A percentile compares a stretch with the other conserved stretches of the same genome.
Evolutionary conservation across 371 early-diverging fungal species (phyloP).

Genomic region (Mortierella sp.): DNA sequence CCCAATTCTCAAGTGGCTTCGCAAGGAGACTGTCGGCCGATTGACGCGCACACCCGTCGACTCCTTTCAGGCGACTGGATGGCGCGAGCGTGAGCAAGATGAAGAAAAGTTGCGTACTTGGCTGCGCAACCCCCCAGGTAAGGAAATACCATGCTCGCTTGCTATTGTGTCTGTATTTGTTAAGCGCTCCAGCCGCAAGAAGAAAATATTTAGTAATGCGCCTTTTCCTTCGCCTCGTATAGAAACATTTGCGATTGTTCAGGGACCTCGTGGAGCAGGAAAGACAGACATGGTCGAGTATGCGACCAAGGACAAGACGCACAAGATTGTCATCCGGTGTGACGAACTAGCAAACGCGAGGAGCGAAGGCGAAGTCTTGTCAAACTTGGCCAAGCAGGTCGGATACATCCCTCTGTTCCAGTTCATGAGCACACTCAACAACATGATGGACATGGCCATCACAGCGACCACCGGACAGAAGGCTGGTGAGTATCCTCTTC

Average conservation of each 20-base stretch:
- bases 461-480: conserved; percentile 92
- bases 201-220: background rate
- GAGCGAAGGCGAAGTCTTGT: conserved; percentile 78
- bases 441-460: conserved; percentile 82
- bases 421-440: conserved; percentile 77
- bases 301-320: conserved; percentile 64
- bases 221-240: background rate
- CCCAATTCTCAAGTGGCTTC: conserved; percentile 73
- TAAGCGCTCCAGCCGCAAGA: background rate
- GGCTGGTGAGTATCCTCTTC: conserved; percentile 62
- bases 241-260: conserved; percentile 74
- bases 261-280: conserved; percentile 74
- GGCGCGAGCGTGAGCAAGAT: conserved; percentile 76
- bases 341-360: conserved; percentile 81
- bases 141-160: background rate
- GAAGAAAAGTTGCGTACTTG: conserved; percentile 69
- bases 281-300: conserved; percentile 70
- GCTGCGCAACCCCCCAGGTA: conserved; percentile 80
- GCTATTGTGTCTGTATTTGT: too few species aligned
- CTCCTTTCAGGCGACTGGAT: conserved; percentile 55
- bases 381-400: conserved; percentile 77
- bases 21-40: conserved; percentile 72
- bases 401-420: conserved; percentile 91
- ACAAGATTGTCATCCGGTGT: conserved; percentile 85
- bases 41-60: conserved; percentile 53